These are phyloP conservation scores for Juncus effusus DNA, from an alignment of 176 grass and related monocot genomes.

Conservation along the genomic window DNA sequence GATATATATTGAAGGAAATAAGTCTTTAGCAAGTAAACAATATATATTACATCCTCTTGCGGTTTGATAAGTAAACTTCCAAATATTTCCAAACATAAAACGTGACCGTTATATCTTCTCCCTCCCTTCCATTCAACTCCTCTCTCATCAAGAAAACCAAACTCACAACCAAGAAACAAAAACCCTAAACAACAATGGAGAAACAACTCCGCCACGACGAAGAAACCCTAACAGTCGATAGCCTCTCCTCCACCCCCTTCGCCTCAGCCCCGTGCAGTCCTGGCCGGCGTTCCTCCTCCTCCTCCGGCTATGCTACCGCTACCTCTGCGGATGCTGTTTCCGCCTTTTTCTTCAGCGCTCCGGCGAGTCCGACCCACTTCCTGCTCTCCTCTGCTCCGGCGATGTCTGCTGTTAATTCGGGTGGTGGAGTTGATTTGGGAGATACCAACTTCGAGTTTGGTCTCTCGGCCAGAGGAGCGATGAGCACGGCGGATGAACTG, in stretches of 20 bases:
- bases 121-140: neutral
- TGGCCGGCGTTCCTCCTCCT: neutral
- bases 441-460: constrained; percentile 29
- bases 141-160: constrained; percentile 4
- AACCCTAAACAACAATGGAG: neutral
- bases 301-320: neutral
- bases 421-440: neutral
- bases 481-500: constrained; percentile 40
- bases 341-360: constrained; percentile 39
- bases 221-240: neutral
- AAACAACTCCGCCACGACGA: neutral
- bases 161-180: constrained; percentile 6
- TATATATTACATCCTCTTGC: neutral
- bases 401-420: neutral
- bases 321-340: neutral
- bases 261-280: constrained; percentile 1
- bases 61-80: neutral
- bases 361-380: constrained; percentile 39
- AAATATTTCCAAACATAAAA: constrained; percentile 2
- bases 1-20: no score
- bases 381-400: constrained; percentile 29
- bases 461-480: constrained; percentile 14
- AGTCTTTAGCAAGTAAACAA: neutral
- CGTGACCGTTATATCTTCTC: constrained; percentile 7
- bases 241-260: neutral